phyloP scores from a whole-genome alignment of 2,329 filamentous ascomycete genomes.

The Aspergillus flavus region DNA sequence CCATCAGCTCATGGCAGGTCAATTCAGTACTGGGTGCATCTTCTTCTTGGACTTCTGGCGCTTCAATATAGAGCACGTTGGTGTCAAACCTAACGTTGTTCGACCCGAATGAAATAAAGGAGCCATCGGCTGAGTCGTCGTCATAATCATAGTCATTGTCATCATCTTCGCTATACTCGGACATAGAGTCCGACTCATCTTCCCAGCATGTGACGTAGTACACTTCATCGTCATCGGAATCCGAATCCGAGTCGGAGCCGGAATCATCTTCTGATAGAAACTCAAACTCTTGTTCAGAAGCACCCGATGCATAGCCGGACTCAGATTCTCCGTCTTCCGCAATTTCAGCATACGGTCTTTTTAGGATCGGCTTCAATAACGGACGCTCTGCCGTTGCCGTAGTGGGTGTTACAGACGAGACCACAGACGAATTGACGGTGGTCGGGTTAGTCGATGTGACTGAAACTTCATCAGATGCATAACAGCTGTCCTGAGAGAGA shows the following conservation, averaged over 20 bases:
- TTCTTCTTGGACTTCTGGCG: constrained; percentile 29
- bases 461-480: constrained; percentile 42
- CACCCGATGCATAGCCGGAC: constrained; percentile 43
- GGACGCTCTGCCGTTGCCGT: constrained; percentile 26
- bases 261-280: constrained; percentile 12
- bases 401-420: constrained; percentile 25
- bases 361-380: constrained; percentile 38
- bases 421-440: constrained; percentile 24
- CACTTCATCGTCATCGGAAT: constrained; percentile 30
- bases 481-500: constrained; percentile 43
- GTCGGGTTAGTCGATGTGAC: constrained; percentile 33
- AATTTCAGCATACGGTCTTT: constrained; percentile 32
- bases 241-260: constrained; percentile 22
- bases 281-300: constrained; percentile 28
- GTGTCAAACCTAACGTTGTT: constrained; percentile 37
- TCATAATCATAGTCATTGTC: constrained; percentile 19
- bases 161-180: constrained; percentile 31
- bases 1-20: constrained; percentile 47
- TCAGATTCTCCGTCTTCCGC: constrained; percentile 34
- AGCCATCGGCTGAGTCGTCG: constrained; percentile 33
- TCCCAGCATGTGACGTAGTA: constrained; percentile 36
- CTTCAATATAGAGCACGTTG: constrained; percentile 39
- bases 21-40: constrained; percentile 29
- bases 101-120: constrained; percentile 40
- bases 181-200: constrained; percentile 30